These are phyloP conservation scores for Myxozyma monticola DNA, from an alignment of 805 yeast genomes.

Conservation along the genomic window DNA sequence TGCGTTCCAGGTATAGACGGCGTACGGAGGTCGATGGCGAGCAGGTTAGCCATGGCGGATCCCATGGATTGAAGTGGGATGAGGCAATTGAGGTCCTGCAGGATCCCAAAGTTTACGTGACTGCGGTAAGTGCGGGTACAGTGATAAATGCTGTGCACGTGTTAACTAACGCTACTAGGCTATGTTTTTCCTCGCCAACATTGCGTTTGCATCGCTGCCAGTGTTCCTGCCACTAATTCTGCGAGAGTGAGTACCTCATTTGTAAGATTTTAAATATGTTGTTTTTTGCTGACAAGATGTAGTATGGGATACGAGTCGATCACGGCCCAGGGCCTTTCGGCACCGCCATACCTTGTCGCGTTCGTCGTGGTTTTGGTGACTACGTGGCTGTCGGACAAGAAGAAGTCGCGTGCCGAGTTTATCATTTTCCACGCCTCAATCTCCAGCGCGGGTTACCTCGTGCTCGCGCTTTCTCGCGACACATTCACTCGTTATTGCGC, in stretches of 20 bases:
- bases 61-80: slow-evolving; percentile 26
- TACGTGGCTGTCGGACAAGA: slow-evolving; percentile 43
- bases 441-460: slow-evolving; percentile 32
- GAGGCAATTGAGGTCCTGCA: slow-evolving; percentile 29
- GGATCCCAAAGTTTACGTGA: slow-evolving; percentile 30
- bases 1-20: slow-evolving; percentile 27
- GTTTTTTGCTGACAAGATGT: not conserved
- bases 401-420: slow-evolving; percentile 33
- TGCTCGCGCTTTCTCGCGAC: slow-evolving; percentile 32
- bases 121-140: slow-evolving; percentile 21
- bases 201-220: slow-evolving; percentile 29
- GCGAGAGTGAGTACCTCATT: slow-evolving; percentile 33
- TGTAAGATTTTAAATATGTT: not conserved
- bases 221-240: slow-evolving; percentile 52
- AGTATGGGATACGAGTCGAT: slow-evolving; percentile 51
- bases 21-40: slow-evolving; percentile 28
- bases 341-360: slow-evolving; percentile 59
- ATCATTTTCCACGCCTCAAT: slow-evolving; percentile 26
- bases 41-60: slow-evolving; percentile 16
- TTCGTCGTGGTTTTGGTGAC: slow-evolving; percentile 50
- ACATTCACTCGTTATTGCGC: slow-evolving; percentile 36
- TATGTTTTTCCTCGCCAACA: slow-evolving; percentile 29
- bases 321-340: slow-evolving; percentile 56
- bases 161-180: slow-evolving; percentile 1
- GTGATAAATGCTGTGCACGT: not conserved